Percentiles rank a stretch among this genome's conserved stretches.
These are phyloP conservation scores for Jaapia argillacea DNA, from an alignment of 768 basidiomycete genomes.

Conservation along the genomic window DNA sequence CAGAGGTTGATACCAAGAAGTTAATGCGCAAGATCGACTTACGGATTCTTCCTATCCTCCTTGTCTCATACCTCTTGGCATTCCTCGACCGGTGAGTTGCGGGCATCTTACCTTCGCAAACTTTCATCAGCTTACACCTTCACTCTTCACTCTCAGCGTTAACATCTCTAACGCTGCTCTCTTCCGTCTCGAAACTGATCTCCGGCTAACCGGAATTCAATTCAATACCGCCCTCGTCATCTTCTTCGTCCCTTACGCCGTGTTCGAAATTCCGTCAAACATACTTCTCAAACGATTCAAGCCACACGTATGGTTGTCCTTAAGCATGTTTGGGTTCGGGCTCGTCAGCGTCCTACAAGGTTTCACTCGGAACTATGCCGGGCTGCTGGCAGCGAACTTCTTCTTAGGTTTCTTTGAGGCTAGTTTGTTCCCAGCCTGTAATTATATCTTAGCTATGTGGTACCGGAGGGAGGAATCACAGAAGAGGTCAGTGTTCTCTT, in stretches of 20 bases:
- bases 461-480: slow-evolving; percentile 17
- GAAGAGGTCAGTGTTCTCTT: too few relatives aligned
- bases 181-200: slow-evolving; percentile 1
- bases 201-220: neutral
- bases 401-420: slow-evolving; percentile 17
- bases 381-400: slow-evolving; percentile 20
- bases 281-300: slow-evolving; percentile 13
- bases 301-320: slow-evolving; percentile 5
- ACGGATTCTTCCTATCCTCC: slow-evolving; percentile 5
- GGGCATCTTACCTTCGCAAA: neutral
- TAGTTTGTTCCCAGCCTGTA: slow-evolving; percentile 7
- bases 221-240: slow-evolving; percentile 10
- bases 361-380: slow-evolving; percentile 13
- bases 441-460: slow-evolving; percentile 16
- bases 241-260: too few relatives aligned
- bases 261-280: slow-evolving; percentile 18
- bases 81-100: slow-evolving; percentile 6
- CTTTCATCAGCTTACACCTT: neutral
- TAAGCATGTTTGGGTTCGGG: slow-evolving; percentile 1
- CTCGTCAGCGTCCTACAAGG: slow-evolving; percentile 3
- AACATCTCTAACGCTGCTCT: neutral
- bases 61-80: slow-evolving; percentile 6
- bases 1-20: neutral
- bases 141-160: neutral
- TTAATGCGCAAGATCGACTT: slow-evolving; percentile 6